A percentile compares a stretch with the other conserved stretches of the same genome.
These are phyloP conservation scores for Tetrapyrgos nigripes DNA, from an alignment of 1,284 basidiomycete genomes.

Conservation along the genomic window DNA sequence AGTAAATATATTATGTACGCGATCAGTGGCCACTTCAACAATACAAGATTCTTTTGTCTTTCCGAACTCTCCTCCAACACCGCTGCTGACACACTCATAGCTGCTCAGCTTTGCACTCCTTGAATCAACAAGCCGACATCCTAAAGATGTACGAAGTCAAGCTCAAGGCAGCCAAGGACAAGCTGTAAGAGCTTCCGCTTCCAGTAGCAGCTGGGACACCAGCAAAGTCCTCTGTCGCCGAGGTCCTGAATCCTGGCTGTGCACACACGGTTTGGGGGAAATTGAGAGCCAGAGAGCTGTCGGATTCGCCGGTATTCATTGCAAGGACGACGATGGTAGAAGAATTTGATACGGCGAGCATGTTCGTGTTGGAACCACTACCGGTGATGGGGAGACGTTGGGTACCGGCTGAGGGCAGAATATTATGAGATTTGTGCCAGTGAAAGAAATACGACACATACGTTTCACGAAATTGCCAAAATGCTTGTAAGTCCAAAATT, in stretches of 20 bases:
- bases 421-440: background rate
- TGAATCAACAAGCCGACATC: conserved; percentile 30
- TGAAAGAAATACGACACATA: conserved; percentile 20
- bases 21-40: no score
- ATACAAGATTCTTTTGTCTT: no score
- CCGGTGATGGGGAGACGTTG: conserved; percentile 40
- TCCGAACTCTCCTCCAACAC: no score
- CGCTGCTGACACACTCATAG: no score
- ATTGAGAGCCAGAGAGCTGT: conserved; percentile 35
- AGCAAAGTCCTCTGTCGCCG: conserved; percentile 41
- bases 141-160: conserved; percentile 42
- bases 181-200: conserved; percentile 25
- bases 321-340: conserved; percentile 38
- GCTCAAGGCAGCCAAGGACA: conserved; percentile 37
- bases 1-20: no score
- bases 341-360: conserved; percentile 38
- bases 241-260: conserved; percentile 36
- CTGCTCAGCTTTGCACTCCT: no score
- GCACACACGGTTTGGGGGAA: conserved; percentile 41
- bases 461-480: conserved; percentile 48
- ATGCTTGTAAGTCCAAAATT: conserved; percentile 47
- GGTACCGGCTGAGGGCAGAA: conserved; percentile 2
- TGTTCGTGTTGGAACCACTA: conserved; percentile 34
- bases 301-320: conserved; percentile 41
- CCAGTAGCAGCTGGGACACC: conserved; percentile 27